A percentile compares a stretch with the other conserved stretches of the same genome.
These are phyloP conservation scores for Fusarium sp. DNA, from an alignment of 2,329 filamentous ascomycete genomes.

Conservation along the genomic window DNA sequence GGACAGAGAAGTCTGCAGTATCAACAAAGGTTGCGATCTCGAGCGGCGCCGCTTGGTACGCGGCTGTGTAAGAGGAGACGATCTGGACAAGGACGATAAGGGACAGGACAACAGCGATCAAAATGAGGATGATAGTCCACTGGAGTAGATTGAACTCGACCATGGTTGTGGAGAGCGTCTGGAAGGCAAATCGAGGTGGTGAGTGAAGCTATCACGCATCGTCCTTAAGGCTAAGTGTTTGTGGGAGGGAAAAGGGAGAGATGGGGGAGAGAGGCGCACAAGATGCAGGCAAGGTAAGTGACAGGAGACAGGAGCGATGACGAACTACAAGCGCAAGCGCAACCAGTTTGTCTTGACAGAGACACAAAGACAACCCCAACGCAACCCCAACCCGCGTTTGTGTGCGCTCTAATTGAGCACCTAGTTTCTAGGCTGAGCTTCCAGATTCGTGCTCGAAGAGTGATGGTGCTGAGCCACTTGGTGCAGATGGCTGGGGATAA, in stretches of 20 bases:
- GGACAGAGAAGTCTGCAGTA: conserved; percentile 69
- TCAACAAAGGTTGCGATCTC: conserved; percentile 70
- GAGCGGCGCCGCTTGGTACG: conserved; percentile 68
- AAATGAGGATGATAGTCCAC: conserved; percentile 68
- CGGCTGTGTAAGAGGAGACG: conserved; percentile 63
- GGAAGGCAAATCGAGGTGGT: conserved; percentile 43
- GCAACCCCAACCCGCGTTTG: conserved; percentile 17
- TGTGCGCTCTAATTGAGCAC: conserved; percentile 36
- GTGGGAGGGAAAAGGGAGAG: conserved; percentile 32
- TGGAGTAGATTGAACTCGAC: conserved; percentile 62
- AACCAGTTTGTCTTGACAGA: conserved; percentile 27
- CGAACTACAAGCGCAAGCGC: conserved; percentile 38
- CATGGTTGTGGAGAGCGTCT: conserved; percentile 57
- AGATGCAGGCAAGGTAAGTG: conserved; percentile 20
- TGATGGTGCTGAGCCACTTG: conserved; percentile 41
- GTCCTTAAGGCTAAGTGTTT: conserved; percentile 33
- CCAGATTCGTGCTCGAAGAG: conserved; percentile 37
- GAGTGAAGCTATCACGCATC: conserved; percentile 48
- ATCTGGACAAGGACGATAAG: conserved; percentile 66
- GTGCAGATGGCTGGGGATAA: conserved; percentile 45
- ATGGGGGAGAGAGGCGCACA: conserved; percentile 35
- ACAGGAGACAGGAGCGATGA: conserved; percentile 38
- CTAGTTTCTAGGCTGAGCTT: conserved; percentile 30
- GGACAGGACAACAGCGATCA: conserved; percentile 68
- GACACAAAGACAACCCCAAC: conserved; percentile 25